Conservation (phyloP, 2,329 filamentous ascomycete genomes). For the Diaporthe aspalathi region DNA sequence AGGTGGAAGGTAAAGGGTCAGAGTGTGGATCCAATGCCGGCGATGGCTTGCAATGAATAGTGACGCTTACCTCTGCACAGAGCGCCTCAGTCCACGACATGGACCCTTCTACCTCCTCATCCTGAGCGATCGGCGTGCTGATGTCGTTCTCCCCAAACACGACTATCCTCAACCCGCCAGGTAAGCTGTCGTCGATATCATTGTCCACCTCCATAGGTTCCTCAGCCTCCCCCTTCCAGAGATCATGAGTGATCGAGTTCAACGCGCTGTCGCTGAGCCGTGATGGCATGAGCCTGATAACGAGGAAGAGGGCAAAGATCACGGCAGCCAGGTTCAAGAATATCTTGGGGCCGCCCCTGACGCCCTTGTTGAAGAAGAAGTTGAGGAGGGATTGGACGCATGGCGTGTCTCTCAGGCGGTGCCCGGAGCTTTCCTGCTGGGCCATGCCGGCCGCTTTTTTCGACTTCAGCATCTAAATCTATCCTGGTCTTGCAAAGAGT, state of each 20-base stretch:
- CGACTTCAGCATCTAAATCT: conserved; percentile 31
- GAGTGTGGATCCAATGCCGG: background rate
- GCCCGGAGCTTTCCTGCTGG: conserved; percentile 18
- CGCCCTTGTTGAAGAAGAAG: conserved; percentile 46
- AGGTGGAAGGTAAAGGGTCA: background rate
- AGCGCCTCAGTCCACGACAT: conserved; percentile 61
- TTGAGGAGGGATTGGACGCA: conserved; percentile 41
- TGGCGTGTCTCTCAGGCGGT: conserved; percentile 13
- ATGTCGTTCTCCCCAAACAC: conserved; percentile 64
- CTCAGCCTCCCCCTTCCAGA: conserved; percentile 38
- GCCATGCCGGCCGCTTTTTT: conserved; percentile 32
- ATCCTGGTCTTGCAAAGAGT: background rate
- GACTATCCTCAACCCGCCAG: conserved; percentile 58
- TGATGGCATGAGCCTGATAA: conserved; percentile 42
- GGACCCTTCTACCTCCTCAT: conserved; percentile 38
- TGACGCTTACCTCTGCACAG: conserved; percentile 57
- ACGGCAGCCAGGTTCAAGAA: conserved; percentile 44
- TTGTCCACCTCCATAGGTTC: background rate
- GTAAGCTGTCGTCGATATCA: conserved; percentile 17
- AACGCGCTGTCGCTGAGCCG: conserved; percentile 41
- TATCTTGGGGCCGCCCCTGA: conserved; percentile 46
- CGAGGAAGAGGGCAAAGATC: conserved; percentile 42
- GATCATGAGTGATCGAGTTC: conserved; percentile 36
- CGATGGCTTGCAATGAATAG: too few relatives aligned
- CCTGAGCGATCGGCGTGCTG: conserved; percentile 50